Conservation (phyloP, 2,329 filamentous ascomycete genomes). For the Trichophyton simii region DNA sequence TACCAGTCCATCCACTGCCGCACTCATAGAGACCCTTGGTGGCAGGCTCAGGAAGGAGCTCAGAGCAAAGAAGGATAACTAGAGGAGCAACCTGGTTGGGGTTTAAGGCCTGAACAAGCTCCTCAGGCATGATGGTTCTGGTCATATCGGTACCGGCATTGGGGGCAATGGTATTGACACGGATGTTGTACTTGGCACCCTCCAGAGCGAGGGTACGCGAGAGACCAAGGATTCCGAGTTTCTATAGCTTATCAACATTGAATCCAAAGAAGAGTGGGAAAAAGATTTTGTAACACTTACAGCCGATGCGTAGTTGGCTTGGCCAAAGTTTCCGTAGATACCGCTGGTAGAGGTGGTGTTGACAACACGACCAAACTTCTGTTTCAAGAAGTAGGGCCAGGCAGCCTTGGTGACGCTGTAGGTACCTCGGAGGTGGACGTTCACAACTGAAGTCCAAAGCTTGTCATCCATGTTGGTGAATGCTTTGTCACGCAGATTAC, state of each 20-base stretch:
- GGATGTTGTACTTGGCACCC: slow-evolving; percentile 95
- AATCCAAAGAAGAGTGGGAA: slow-evolving; percentile 17
- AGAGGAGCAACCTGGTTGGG: slow-evolving; percentile 94
- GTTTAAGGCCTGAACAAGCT: slow-evolving; percentile 98
- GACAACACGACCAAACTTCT: slow-evolving; percentile 93
- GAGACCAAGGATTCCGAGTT: slow-evolving; percentile 88
- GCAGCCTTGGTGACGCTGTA: slow-evolving; percentile 96
- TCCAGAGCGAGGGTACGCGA: slow-evolving; percentile 86
- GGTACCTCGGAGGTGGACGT: slow-evolving; percentile 84
- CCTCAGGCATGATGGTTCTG: slow-evolving; percentile 82
- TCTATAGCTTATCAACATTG: slow-evolving; percentile 36
- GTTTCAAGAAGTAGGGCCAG: slow-evolving; percentile 95
- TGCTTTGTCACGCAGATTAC: slow-evolving; percentile 94
- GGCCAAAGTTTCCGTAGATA: slow-evolving; percentile 98
- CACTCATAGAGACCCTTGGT: slow-evolving; percentile 89
- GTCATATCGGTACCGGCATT: slow-evolving; percentile 97
- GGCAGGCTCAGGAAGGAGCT: slow-evolving; percentile 70
- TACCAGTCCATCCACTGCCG: slow-evolving; percentile 83
- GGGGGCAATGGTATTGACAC: slow-evolving; percentile 93
- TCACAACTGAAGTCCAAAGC: slow-evolving; percentile 82
- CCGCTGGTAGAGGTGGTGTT: slow-evolving; percentile 96
- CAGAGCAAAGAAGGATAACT: slow-evolving; percentile 72
- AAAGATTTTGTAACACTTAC: slow-evolving; percentile 38
- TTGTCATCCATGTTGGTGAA: slow-evolving; percentile 96
- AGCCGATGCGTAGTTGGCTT: slow-evolving; percentile 90